These are phyloP conservation scores for Sordariomycetes sp. DNA, from an alignment of 2,329 filamentous ascomycete genomes.

Conservation along the genomic window DNA sequence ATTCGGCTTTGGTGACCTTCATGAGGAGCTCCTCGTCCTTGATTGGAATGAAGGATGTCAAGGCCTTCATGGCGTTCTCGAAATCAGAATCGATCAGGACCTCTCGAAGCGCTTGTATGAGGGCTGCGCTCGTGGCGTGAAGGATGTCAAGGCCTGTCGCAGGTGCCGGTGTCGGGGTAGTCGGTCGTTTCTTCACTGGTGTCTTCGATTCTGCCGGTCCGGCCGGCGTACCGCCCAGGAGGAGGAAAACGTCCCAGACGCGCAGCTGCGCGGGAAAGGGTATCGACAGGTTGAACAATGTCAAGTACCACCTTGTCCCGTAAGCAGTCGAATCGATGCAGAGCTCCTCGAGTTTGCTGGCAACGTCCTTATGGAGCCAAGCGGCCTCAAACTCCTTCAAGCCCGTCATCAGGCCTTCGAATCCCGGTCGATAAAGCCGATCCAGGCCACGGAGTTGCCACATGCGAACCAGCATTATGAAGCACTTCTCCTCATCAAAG, in stretches of 20 bases:
- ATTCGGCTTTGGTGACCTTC: constrained; percentile 81
- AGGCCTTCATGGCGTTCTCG: constrained; percentile 94
- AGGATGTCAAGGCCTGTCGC: constrained; percentile 66
- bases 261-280: constrained; percentile 90
- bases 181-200: constrained; percentile 1
- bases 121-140: constrained; percentile 79
- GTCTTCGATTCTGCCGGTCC: constrained; percentile 9
- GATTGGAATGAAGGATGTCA: constrained; percentile 90
- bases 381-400: constrained; percentile 74
- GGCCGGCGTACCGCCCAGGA: constrained; percentile 71
- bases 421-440: constrained; percentile 73
- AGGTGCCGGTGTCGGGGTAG: constrained; percentile 3
- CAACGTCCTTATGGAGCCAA: constrained; percentile 80
- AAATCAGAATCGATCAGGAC: constrained; percentile 90
- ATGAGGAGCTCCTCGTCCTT: constrained; percentile 91
- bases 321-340: constrained; percentile 85
- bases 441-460: constrained; percentile 86
- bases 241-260: constrained; percentile 96
- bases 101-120: constrained; percentile 84
- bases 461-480: constrained; percentile 92
- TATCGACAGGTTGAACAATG: constrained; percentile 93
- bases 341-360: constrained; percentile 67
- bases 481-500: constrained; percentile 89
- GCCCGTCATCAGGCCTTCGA: constrained; percentile 78
- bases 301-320: constrained; percentile 94